phyloP scores from a whole-genome alignment of 2,329 filamentous ascomycete genomes.

The Alternaria consortialis region DNA sequence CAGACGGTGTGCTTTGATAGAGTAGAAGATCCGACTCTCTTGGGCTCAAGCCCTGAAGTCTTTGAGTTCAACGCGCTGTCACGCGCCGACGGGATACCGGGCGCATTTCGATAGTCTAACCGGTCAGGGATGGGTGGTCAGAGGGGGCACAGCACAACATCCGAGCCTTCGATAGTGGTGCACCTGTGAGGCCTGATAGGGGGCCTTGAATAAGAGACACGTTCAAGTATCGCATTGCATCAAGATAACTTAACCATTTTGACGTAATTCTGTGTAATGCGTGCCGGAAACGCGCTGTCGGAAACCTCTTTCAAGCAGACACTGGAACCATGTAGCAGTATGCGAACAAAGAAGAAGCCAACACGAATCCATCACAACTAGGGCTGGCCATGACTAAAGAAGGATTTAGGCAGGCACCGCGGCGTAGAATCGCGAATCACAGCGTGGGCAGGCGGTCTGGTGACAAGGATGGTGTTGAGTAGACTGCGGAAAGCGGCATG shows the following conservation, averaged over 20 bases:
- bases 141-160: background rate
- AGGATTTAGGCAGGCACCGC: slow-evolving; percentile 8
- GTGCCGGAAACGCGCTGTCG: background rate
- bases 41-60: background rate
- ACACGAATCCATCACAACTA: background rate
- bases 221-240: background rate
- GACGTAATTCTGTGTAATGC: background rate
- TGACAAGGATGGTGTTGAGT: slow-evolving; percentile 8
- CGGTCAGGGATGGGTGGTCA: slow-evolving; percentile 4
- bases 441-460: slow-evolving; percentile 8
- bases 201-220: background rate
- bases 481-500: slow-evolving; percentile 14
- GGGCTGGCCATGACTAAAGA: background rate
- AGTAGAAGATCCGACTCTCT: slow-evolving; percentile 3
- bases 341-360: background rate
- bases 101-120: background rate
- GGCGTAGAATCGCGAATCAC: slow-evolving; percentile 8
- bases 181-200: background rate
- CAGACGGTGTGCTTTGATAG: background rate
- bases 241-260: background rate
- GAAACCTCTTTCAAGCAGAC: background rate
- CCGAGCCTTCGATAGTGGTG: background rate
- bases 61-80: background rate
- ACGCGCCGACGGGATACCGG: background rate
- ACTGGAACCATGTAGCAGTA: background rate